Conservation (phyloP, 495 filamentous ascomycete species). For the Annulohypoxylon stygium region DNA sequence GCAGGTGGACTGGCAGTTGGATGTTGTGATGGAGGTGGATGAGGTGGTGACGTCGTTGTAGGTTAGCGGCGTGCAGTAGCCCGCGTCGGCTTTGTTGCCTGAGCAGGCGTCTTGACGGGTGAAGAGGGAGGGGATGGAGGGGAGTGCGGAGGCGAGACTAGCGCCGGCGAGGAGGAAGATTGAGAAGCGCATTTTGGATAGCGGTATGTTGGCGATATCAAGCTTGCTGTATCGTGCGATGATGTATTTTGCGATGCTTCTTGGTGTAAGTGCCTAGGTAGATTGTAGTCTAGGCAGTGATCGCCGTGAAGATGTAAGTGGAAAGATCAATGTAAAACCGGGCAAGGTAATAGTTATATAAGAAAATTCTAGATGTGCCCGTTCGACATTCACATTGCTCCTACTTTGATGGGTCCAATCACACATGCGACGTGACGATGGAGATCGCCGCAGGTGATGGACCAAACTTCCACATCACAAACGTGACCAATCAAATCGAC, state of each 20-base stretch:
- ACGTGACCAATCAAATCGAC: constrained; percentile 30
- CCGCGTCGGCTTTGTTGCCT: constrained; percentile 30
- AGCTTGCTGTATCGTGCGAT: neutral
- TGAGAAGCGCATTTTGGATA: constrained; percentile 22
- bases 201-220: neutral
- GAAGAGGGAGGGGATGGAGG: neutral
- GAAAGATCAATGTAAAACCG: neutral
- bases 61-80: constrained; percentile 41
- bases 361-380: constrained; percentile 20
- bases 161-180: constrained; percentile 27
- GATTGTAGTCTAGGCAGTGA: neutral
- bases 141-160: constrained; percentile 1
- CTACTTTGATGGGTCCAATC: constrained; percentile 19
- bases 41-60: constrained; percentile 38
- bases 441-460: constrained; percentile 34
- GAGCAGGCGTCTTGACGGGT: constrained; percentile 30
- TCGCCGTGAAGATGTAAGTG: neutral
- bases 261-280: neutral
- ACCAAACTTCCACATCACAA: constrained; percentile 38
- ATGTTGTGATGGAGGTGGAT: neutral
- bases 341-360: constrained; percentile 8
- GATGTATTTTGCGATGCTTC: neutral
- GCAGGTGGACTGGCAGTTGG: constrained; percentile 42
- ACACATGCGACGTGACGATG: constrained; percentile 40
- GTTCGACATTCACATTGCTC: neutral